These are phyloP conservation scores for Porphyrellus cyaneotinctus DNA, from an alignment of 768 basidiomycete species.

Conservation along the genomic window DNA sequence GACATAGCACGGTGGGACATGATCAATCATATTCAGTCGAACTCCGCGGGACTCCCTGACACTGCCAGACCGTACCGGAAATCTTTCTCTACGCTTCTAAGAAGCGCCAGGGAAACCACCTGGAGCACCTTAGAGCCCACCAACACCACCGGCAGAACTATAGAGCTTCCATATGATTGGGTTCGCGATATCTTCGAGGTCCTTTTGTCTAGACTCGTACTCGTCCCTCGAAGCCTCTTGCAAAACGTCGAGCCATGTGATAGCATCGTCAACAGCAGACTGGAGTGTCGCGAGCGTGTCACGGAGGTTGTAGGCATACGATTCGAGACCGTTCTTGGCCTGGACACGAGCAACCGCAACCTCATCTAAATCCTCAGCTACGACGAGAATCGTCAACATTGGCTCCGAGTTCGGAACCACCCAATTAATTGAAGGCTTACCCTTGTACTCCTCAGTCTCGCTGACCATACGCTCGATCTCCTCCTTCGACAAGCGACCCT, in stretches of 20 bases:
- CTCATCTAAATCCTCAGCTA: slow-evolving; percentile 85
- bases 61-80: no score
- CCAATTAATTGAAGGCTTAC: slow-evolving; percentile 34
- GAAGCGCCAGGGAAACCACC: slow-evolving; percentile 66
- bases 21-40: no score
- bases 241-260: slow-evolving; percentile 80
- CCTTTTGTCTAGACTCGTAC: slow-evolving; percentile 90
- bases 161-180: no score
- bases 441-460: slow-evolving; percentile 92
- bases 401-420: no score
- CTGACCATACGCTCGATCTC: slow-evolving; percentile 96
- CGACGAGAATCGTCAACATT: slow-evolving; percentile 6
- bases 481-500: no score
- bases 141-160: slow-evolving; percentile 47
- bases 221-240: slow-evolving; percentile 93
- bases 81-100: no score
- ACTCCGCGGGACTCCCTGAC: no score
- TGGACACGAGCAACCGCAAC: slow-evolving; percentile 78
- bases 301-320: slow-evolving; percentile 92
- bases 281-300: slow-evolving; percentile 83
- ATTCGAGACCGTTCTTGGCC: slow-evolving; percentile 91
- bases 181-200: slow-evolving; percentile 83
- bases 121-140: slow-evolving; percentile 61
- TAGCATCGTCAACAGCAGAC: slow-evolving; percentile 74
- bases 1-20: no score